Evolutionary conservation across 2,329 filamentous ascomycete genomes (phyloP).

Genomic region (Orbilia blumenaviensis): DNA sequence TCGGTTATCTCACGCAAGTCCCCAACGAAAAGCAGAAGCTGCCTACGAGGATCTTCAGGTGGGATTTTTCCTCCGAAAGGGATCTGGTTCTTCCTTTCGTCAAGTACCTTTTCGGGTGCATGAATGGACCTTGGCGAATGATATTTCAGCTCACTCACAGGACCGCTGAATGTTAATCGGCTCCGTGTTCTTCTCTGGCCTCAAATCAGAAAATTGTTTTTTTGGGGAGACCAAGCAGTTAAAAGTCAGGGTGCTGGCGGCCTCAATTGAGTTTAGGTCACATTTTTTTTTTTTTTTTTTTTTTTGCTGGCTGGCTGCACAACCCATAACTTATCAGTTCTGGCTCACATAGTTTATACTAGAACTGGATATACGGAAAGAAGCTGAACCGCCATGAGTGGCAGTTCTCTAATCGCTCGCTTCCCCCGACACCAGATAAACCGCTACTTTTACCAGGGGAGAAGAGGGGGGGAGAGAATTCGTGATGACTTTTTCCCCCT

Average conservation of each 20-base stretch:
- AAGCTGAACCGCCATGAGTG: conserved; percentile 31
- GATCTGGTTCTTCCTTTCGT: conserved; percentile 47
- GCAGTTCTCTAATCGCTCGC: conserved; percentile 34
- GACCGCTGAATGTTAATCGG: conserved; percentile 45
- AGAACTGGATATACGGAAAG: conserved; percentile 48
- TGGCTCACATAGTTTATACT: conserved; percentile 50
- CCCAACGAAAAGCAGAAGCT: conserved; percentile 44
- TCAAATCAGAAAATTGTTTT: conserved; percentile 53
- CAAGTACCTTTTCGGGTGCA: conserved; percentile 50
- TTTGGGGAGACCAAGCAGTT: conserved; percentile 50
- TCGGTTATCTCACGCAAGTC: conserved; percentile 38
- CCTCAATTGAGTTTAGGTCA: conserved; percentile 50
- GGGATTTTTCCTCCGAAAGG: conserved; percentile 42
- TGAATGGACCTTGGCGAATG: conserved; percentile 53
- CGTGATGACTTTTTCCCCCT: neutral
- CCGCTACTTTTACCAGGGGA: neutral
- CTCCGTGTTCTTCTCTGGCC: conserved; percentile 46
- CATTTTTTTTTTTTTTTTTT: conserved; percentile 34
- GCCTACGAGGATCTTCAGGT: conserved; percentile 39
- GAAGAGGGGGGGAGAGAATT: neutral
- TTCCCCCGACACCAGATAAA: conserved; percentile 4
- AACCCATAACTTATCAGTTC: conserved; percentile 51
- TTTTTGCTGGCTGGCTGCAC: conserved; percentile 19
- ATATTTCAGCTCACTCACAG: conserved; percentile 48
- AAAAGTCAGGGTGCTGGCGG: conserved; percentile 52